Conservation (phyloP, 768 basidiomycete species). For the Mycena chlorophos region DNA sequence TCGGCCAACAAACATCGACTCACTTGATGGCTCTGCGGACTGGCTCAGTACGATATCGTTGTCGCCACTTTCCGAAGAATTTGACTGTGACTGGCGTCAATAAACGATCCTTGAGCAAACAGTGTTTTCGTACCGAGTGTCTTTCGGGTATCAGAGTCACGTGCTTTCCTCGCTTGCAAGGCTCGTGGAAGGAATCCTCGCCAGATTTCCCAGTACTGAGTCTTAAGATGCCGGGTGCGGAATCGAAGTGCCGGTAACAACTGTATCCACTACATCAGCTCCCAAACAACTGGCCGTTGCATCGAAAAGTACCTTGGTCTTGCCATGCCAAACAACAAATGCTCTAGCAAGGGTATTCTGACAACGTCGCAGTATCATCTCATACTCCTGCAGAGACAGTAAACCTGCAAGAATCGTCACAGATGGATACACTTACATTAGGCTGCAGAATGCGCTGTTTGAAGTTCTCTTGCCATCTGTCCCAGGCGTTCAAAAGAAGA, state of each 20-base stretch:
- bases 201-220: slow-evolving; percentile 67
- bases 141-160: slow-evolving; percentile 56
- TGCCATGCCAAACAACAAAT: slow-evolving; percentile 74
- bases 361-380: slow-evolving; percentile 57
- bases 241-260: slow-evolving; percentile 80
- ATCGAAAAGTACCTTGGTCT: slow-evolving; percentile 56
- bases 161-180: slow-evolving; percentile 62
- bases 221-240: slow-evolving; percentile 60
- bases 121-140: slow-evolving; percentile 32
- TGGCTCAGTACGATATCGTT: slow-evolving; percentile 65
- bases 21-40: slow-evolving; percentile 83
- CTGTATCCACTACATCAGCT: slow-evolving; percentile 35
- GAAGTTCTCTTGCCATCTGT: slow-evolving; percentile 77
- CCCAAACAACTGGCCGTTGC: background rate
- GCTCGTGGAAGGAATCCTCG: slow-evolving; percentile 69
- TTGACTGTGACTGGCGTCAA: slow-evolving; percentile 39
- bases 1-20: slow-evolving; percentile 35
- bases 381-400: slow-evolving; percentile 48
- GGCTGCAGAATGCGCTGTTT: slow-evolving; percentile 64
- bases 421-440: slow-evolving; percentile 46
- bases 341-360: slow-evolving; percentile 63
- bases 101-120: slow-evolving; percentile 42
- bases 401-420: background rate
- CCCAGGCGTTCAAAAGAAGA: slow-evolving; percentile 62
- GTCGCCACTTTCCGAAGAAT: slow-evolving; percentile 65